These are phyloP conservation scores for Mycena metata DNA, from an alignment of 768 basidiomycete genomes.

Conservation along the genomic window DNA sequence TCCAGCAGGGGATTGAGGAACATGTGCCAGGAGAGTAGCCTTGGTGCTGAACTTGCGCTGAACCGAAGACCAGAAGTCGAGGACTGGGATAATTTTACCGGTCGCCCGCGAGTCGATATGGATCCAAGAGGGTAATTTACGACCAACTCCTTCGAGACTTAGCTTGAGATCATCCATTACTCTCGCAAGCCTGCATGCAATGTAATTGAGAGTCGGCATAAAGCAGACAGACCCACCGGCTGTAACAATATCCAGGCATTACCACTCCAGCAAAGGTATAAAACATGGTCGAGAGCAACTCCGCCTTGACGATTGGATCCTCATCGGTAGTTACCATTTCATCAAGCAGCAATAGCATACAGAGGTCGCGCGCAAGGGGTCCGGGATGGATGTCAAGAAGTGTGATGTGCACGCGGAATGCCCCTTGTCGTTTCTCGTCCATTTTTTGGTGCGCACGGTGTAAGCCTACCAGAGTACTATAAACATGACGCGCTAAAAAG, in stretches of 20 bases:
- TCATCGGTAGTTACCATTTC: constrained; percentile 6
- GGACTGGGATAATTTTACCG: neutral
- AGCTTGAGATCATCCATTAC: constrained; percentile 17
- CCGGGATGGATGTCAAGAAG: constrained; percentile 27
- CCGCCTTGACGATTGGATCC: neutral
- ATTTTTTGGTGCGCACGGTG: constrained; percentile 20
- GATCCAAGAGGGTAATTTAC: constrained; percentile 17
- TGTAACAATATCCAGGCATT: constrained; percentile 23
- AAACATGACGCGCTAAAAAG: constrained; percentile 21
- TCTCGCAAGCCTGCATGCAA: constrained; percentile 8
- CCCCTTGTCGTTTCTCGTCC: constrained; percentile 3
- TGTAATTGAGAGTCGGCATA: neutral
- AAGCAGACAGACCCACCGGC: neutral
- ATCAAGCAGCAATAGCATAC: constrained; percentile 21
- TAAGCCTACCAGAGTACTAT: constrained; percentile 22
- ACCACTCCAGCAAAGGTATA: constrained; percentile 23
- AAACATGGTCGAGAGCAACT: constrained; percentile 25
- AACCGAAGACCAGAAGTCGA: constrained; percentile 19
- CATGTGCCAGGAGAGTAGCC: neutral
- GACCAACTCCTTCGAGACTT: neutral
- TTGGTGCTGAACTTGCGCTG: neutral
- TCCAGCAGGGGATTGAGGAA: neutral
- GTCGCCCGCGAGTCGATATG: constrained; percentile 12
- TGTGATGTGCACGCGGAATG: constrained; percentile 20
- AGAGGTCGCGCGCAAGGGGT: constrained; percentile 22